Evolutionary conservation across 2,329 filamentous ascomycete genomes (phyloP).

Genomic region (Rhytidhysteron rufulum): DNA sequence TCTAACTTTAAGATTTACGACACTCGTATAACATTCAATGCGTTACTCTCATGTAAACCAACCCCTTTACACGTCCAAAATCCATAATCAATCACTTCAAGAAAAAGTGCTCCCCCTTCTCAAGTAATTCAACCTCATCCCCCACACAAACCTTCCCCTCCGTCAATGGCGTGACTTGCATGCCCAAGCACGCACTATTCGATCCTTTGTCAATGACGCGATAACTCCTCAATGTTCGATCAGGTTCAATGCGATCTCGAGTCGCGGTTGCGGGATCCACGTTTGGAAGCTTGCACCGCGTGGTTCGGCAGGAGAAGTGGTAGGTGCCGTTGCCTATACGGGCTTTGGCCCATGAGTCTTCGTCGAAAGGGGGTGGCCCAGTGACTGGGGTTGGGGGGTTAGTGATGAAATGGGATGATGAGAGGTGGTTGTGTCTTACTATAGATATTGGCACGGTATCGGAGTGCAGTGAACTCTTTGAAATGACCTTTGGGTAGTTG

Average conservation of each 20-base stretch:
- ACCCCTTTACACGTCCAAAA: too few relatives aligned
- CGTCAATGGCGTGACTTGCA: slow-evolving; percentile 58
- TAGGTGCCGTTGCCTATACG: slow-evolving; percentile 49
- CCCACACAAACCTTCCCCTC: slow-evolving; percentile 28
- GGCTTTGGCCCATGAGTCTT: slow-evolving; percentile 66
- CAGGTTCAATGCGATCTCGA: slow-evolving; percentile 54
- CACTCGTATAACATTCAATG: too few relatives aligned
- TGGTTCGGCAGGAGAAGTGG: slow-evolving; percentile 60
- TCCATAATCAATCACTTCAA: too few relatives aligned
- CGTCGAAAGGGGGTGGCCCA: slow-evolving; percentile 61
- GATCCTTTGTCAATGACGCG: slow-evolving; percentile 60
- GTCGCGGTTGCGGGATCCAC: slow-evolving; percentile 61
- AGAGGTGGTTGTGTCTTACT: slow-evolving; percentile 37
- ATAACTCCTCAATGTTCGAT: slow-evolving; percentile 55
- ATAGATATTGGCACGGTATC: slow-evolving; percentile 72
- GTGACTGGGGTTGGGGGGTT: slow-evolving; percentile 44
- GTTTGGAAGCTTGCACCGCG: slow-evolving; percentile 68
- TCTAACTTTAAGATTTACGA: too few relatives aligned
- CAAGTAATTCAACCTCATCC: slow-evolving; percentile 29
- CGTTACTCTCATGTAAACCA: too few relatives aligned
- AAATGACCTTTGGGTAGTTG: slow-evolving; percentile 52
- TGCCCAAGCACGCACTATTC: slow-evolving; percentile 58
- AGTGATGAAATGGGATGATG: neutral
- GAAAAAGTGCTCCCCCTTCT: slow-evolving; percentile 30
- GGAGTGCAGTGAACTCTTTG: slow-evolving; percentile 55